These are phyloP conservation scores for Bolboschoenoplectus hybrid DNA, from an alignment of 202 grass and related monocot species.

Conservation along the genomic window DNA sequence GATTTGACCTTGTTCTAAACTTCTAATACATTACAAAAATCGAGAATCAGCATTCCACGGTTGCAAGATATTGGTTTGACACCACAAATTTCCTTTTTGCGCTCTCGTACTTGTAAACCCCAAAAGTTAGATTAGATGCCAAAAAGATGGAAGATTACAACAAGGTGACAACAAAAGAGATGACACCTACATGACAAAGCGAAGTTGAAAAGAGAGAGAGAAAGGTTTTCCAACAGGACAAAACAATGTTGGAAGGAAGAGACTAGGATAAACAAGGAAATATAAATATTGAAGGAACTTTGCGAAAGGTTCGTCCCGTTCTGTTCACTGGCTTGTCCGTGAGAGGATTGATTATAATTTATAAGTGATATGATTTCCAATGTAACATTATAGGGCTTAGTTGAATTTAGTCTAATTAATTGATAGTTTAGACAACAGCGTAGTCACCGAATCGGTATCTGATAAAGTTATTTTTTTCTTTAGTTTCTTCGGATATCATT, in stretches of 20 bases:
- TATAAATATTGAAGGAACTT: neutral
- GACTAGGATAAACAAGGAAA: neutral
- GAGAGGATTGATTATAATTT: neutral
- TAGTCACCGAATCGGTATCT: too few species aligned
- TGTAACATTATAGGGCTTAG: neutral
- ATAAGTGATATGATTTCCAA: neutral
- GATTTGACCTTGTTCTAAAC: neutral
- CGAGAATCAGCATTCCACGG: neutral
- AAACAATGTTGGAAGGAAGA: conserved; percentile 1
- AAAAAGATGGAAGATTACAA: conserved; percentile 1
- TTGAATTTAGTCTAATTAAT: neutral
- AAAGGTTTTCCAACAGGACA: neutral
- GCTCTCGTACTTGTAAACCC: neutral
- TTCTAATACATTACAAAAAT: neutral
- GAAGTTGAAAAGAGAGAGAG: neutral
- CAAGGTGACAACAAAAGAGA: conserved; percentile 31
- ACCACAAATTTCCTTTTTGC: neutral
- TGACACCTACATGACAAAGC: conserved; percentile 18
- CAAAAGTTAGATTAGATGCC: neutral
- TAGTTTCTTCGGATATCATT: too few species aligned
- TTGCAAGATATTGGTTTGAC: neutral
- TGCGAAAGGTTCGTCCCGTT: neutral
- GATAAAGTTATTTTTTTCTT: too few species aligned
- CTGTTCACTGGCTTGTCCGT: neutral
- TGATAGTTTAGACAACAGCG: too few species aligned